phyloP scores from a whole-genome alignment of 129 eudicot genomes.

The sunflower (Helianthus annuus) region HanXRQr2.0-SUNRISE NC_035446.2:165903443-165903942 shows the following conservation, averaged over 20 bases:
- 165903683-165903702: not conserved
- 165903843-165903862: too few species aligned
- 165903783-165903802: too few species aligned
- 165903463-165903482: slow-evolving; percentile 32
- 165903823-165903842: too few species aligned
- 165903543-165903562: not conserved
- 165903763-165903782: too few species aligned
- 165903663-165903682: not conserved
- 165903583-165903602: slow-evolving; percentile 12
- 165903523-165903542: slow-evolving; percentile 20
- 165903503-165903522: slow-evolving; percentile 47
- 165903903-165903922: too few species aligned
- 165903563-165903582: slow-evolving; percentile 34
- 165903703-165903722: too few species aligned
- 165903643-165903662: not conserved
- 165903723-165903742: too few species aligned
- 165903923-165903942: too few species aligned
- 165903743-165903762: too few species aligned
- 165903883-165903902: too few species aligned
- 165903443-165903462: slow-evolving; percentile 24
- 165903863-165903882: too few species aligned
- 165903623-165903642: not conserved
- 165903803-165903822: too few species aligned
- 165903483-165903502: slow-evolving; percentile 36
- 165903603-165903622: not conserved